Conservation (phyloP, 1,284 basidiomycete genomes). For the Puccinia hordei region DNA sequence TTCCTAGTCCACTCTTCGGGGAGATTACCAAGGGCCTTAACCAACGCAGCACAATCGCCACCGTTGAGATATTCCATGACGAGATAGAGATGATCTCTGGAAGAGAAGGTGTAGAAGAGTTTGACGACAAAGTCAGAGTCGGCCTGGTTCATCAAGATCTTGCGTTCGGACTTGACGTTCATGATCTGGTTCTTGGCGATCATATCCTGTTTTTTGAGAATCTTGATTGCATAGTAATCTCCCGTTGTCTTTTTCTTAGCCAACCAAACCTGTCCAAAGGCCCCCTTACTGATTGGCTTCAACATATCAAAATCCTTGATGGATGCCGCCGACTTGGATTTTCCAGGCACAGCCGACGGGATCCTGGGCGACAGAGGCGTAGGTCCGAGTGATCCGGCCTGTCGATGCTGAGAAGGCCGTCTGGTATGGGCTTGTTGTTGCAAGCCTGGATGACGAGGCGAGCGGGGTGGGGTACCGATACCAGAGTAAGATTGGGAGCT, state of each 20-base stretch:
- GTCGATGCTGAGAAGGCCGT: constrained; percentile 20
- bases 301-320: constrained; percentile 99
- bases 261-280: constrained; percentile 96
- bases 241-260: constrained; percentile 97
- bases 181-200: constrained; percentile 99
- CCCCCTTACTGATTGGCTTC: constrained; percentile 98
- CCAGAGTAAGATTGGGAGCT: constrained; percentile 10
- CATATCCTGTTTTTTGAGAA: constrained; percentile 99
- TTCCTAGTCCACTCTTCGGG: constrained; percentile 96
- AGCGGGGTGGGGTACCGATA: constrained; percentile 45
- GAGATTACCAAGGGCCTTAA: constrained; percentile 89
- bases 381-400: constrained; percentile 62
- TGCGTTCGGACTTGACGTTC: constrained; percentile 98
- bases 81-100: constrained; percentile 61
- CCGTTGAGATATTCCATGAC: constrained; percentile 70
- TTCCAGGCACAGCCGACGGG: constrained; percentile 72
- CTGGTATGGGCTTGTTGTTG: constrained; percentile 23
- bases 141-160: constrained; percentile 99
- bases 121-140: constrained; percentile 83
- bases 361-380: constrained; percentile 78
- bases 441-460: constrained; percentile 18
- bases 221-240: constrained; percentile 99
- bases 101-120: constrained; percentile 63
- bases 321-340: constrained; percentile 80
- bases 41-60: constrained; percentile 92